phyloP scores from a whole-genome alignment of 345 rosid genomes.

The Carallia brachiata region DNA sequence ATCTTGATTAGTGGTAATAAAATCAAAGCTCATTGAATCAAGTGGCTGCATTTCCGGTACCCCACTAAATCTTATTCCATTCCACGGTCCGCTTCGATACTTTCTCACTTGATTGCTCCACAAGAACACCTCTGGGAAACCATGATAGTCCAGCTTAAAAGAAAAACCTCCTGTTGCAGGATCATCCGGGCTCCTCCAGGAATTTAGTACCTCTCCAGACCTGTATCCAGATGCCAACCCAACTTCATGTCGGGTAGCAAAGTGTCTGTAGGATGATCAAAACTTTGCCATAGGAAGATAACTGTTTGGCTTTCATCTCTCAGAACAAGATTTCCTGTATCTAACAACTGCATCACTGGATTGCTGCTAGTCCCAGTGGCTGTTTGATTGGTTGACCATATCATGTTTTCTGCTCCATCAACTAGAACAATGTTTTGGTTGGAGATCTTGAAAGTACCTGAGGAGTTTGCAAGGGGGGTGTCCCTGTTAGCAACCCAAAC shows the following conservation, averaged over 20 bases:
- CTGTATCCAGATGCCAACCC: slow-evolving; percentile 63
- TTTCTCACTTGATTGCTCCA: slow-evolving; percentile 18
- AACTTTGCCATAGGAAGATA: slow-evolving; percentile 68
- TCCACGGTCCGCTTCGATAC: slow-evolving; percentile 71
- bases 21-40: slow-evolving; percentile 38
- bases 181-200: slow-evolving; percentile 57
- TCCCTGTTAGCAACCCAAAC: slow-evolving; percentile 95
- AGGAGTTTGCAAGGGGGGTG: slow-evolving; percentile 48
- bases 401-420: slow-evolving; percentile 15
- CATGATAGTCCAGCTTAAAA: slow-evolving; percentile 51
- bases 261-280: slow-evolving; percentile 77
- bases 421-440: slow-evolving; percentile 40
- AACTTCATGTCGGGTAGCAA: slow-evolving; percentile 75
- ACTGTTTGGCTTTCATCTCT: slow-evolving; percentile 30
- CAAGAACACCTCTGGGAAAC: slow-evolving; percentile 65
- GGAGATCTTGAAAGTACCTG: slow-evolving; percentile 45
- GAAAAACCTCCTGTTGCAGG: slow-evolving; percentile 56
- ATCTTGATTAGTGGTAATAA: slow-evolving; percentile 22
- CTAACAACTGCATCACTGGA: slow-evolving; percentile 56
- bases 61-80: slow-evolving; percentile 65
- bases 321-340: slow-evolving; percentile 67
- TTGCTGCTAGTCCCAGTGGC: slow-evolving; percentile 8
- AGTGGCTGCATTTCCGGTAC: slow-evolving; percentile 75
- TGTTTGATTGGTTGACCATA: slow-evolving; percentile 66
- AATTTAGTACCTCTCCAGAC: slow-evolving; percentile 42